Conservation (phyloP, 2,329 filamentous ascomycete genomes). For the Paecilomyces variotii region DNA sequence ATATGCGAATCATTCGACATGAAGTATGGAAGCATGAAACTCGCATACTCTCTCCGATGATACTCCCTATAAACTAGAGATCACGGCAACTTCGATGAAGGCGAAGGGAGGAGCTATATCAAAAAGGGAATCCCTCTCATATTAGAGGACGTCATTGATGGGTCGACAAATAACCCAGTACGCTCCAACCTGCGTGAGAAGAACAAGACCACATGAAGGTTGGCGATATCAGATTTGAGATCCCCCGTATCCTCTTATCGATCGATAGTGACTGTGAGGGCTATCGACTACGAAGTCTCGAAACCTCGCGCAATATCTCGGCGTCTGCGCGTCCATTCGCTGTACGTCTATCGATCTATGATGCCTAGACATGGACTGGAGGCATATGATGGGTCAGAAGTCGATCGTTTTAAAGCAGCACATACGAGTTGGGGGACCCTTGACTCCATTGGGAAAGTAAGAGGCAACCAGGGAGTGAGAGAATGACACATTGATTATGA, state of each 20-base stretch:
- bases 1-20: not conserved
- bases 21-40: not conserved
- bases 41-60: not conserved
- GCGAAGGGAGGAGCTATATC: too few species aligned
- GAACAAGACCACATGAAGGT: not conserved
- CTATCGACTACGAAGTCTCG: not conserved
- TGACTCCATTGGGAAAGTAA: too few species aligned
- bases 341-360: not conserved
- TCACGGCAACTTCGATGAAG: too few species aligned
- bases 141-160: too few species aligned
- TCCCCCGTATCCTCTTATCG: not conserved
- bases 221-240: not conserved
- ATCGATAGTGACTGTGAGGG: not conserved
- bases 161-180: too few species aligned
- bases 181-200: too few species aligned
- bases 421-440: not conserved
- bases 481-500: not conserved
- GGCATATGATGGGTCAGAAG: not conserved
- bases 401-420: not conserved
- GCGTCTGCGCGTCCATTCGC: not conserved
- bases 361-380: not conserved
- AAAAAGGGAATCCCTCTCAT: too few species aligned
- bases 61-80: not conserved
- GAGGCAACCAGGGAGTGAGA: not conserved
- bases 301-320: not conserved